Conservation (phyloP, 192 early-diverging fungal species). For the Podila epicladia region DNA sequence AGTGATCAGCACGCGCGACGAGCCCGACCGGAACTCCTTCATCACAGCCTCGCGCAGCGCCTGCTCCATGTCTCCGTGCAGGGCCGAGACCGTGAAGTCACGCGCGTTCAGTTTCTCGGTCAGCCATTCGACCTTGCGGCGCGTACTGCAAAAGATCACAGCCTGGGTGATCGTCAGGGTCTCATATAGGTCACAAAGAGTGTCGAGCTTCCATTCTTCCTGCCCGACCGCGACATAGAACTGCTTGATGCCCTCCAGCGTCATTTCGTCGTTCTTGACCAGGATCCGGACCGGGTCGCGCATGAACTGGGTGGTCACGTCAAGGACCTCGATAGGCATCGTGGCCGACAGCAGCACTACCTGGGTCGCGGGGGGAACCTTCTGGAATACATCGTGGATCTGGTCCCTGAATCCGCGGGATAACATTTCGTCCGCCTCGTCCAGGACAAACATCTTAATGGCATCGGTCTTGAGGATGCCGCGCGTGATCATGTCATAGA, state of each 20-base stretch:
- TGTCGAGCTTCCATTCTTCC: conserved; percentile 99
- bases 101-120: conserved; percentile 89
- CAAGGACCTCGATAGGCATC: conserved; percentile 91
- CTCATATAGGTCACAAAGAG: conserved; percentile 96
- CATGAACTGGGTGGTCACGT: conserved; percentile 95
- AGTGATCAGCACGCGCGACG: conserved; percentile 94
- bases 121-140: conserved; percentile 97
- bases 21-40: conserved; percentile 98
- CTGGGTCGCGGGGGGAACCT: conserved; percentile 83
- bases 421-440: conserved; percentile 98
- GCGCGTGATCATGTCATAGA: conserved; percentile 96
- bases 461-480: conserved; percentile 76
- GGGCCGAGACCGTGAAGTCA: conserved; percentile 93
- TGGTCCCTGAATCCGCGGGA: conserved; percentile 96
- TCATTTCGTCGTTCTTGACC: conserved; percentile 95
- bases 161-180: conserved; percentile 97
- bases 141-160: conserved; percentile 98
- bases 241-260: conserved; percentile 90
- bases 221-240: conserved; percentile 97
- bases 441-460: conserved; percentile 96
- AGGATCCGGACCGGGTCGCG: conserved; percentile 95
- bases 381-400: conserved; percentile 93
- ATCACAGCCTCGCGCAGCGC: conserved; percentile 91
- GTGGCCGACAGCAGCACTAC: conserved; percentile 95
- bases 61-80: conserved; percentile 98